These are phyloP conservation scores for Enteropsectra breve DNA, from an alignment of 371 early-diverging fungal genomes.

Conservation along the genomic window DNA sequence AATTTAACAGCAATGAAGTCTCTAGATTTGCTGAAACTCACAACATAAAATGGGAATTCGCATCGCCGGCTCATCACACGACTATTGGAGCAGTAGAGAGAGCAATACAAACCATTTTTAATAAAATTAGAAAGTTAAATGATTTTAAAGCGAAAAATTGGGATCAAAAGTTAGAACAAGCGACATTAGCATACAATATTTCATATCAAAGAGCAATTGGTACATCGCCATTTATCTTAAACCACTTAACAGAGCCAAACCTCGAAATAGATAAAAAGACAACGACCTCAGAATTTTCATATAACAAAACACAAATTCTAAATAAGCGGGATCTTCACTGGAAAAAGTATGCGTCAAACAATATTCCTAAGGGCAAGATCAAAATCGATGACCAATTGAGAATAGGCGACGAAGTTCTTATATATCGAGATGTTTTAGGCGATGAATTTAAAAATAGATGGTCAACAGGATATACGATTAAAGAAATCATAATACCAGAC, in stretches of 20 bases:
- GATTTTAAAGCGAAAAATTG: constrained; percentile 16
- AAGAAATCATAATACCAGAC: neutral
- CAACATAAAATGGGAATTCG: neutral
- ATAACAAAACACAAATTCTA: neutral
- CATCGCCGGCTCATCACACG: constrained; percentile 3
- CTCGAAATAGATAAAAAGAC: neutral
- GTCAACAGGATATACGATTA: neutral
- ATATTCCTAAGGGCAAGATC: constrained; percentile 1
- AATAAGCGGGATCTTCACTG: neutral
- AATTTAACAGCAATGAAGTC: constrained; percentile 3
- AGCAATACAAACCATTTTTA: constrained; percentile 7
- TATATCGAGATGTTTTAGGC: neutral
- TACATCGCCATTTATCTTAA: constrained; percentile 2
- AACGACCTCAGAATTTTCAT: neutral
- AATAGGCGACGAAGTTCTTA: neutral
- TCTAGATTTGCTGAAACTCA: neutral
- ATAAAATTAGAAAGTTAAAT: constrained; percentile 10
- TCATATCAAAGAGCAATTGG: constrained; percentile 25
- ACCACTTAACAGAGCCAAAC: neutral
- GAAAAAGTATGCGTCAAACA: neutral
- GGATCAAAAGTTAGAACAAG: neutral
- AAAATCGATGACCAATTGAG: neutral
- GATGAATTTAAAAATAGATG: neutral
- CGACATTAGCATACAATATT: neutral
- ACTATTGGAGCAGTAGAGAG: constrained; percentile 21